A percentile compares a stretch with the other conserved stretches of the same genome.
Conservation (phyloP, 345 rosid genomes). For the Syzygium aqueum region DNA sequence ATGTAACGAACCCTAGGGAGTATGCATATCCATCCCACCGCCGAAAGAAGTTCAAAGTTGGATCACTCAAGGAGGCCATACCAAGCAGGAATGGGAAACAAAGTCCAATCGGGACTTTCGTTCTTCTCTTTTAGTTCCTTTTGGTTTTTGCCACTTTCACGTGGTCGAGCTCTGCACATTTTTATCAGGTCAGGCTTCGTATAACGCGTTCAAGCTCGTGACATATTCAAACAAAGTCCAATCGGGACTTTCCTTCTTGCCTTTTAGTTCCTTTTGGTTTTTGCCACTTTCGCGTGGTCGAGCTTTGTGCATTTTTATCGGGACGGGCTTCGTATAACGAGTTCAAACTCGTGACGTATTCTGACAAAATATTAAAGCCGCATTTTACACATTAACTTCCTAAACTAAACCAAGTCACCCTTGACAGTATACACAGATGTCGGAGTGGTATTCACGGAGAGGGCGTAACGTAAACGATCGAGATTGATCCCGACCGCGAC, state of each 20-base stretch:
- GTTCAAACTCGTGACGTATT: no score
- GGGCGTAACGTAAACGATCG: not conserved
- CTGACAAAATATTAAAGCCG: not conserved
- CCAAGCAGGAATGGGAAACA: not conserved
- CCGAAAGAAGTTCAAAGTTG: not conserved
- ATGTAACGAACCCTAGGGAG: not conserved
- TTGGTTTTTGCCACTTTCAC: no score
- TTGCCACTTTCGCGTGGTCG: no score
- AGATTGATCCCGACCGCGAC: no score
- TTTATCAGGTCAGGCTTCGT: not conserved
- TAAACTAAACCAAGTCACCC: not conserved
- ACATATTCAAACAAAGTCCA: no score
- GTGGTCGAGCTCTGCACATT: not conserved
- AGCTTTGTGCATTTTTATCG: no score
- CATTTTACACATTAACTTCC: not conserved
- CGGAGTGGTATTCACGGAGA: not conserved
- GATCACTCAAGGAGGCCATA: not conserved
- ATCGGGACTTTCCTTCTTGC: no score
- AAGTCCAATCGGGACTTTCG: no score
- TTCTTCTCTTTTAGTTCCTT: no score
- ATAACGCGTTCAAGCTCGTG: not conserved
- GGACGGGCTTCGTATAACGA: no score
- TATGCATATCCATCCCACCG: not conserved
- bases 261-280: no score
- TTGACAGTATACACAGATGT: not conserved